Evolutionary conservation across 495 filamentous ascomycete species (phyloP).

Genomic region (Pyrenula aspistea): DNA sequence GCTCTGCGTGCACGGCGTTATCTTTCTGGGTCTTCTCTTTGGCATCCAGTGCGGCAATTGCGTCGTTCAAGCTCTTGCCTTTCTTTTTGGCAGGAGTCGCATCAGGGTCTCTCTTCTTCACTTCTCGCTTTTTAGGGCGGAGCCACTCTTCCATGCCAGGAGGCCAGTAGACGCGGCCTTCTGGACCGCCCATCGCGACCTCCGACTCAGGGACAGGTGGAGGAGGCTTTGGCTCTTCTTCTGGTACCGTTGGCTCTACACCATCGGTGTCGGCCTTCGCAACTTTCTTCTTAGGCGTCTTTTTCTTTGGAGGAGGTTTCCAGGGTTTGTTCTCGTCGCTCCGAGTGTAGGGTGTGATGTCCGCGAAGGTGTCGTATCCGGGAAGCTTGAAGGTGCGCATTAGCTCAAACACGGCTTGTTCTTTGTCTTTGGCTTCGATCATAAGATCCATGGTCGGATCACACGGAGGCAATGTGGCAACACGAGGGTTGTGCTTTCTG

Average conservation of each 20-base stretch:
- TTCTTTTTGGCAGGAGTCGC: slow-evolving; percentile 19
- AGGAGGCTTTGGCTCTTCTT: slow-evolving; percentile 14
- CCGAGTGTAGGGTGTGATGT: slow-evolving; percentile 66
- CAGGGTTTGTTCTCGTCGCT: slow-evolving; percentile 63
- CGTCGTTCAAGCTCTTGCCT: slow-evolving; percentile 13
- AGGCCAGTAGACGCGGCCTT: slow-evolving; percentile 89
- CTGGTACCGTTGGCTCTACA: slow-evolving; percentile 32
- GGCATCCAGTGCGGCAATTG: slow-evolving; percentile 11
- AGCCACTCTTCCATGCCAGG: slow-evolving; percentile 84
- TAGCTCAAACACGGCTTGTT: slow-evolving; percentile 90
- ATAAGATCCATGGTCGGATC: slow-evolving; percentile 78
- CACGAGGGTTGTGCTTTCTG: slow-evolving; percentile 73
- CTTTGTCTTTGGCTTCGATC: slow-evolving; percentile 98
- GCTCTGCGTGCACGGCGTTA: slow-evolving; percentile 12
- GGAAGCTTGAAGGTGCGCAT: slow-evolving; percentile 80
- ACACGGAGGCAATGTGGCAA: slow-evolving; percentile 70
- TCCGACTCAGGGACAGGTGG: slow-evolving; percentile 50
- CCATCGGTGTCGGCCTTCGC: slow-evolving; percentile 33
- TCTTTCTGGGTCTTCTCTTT: slow-evolving; percentile 8
- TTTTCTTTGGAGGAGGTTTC: slow-evolving; percentile 32
- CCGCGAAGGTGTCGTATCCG: slow-evolving; percentile 60
- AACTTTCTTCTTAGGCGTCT: slow-evolving; percentile 24
- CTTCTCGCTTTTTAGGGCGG: slow-evolving; percentile 58
- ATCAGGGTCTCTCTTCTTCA: slow-evolving; percentile 40
- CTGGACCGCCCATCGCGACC: slow-evolving; percentile 75